A percentile compares a stretch with the other conserved stretches of the same genome.
phyloP scores from a whole-genome alignment of 768 basidiomycete genomes.

The Leccinum disarticulatum region DNA sequence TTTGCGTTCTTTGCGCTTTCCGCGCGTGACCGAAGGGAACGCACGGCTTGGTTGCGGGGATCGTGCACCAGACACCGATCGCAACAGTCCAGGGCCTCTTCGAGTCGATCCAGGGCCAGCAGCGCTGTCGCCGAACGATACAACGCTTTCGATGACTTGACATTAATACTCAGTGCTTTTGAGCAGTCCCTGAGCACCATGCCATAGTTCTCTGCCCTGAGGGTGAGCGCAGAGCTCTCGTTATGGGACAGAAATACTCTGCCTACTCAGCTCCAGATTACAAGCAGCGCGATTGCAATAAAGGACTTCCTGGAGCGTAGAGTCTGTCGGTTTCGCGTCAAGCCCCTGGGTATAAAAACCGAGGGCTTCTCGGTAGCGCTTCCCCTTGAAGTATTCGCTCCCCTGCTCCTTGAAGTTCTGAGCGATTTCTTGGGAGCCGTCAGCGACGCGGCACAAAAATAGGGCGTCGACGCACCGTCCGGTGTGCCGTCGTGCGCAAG shows the following conservation, averaged over 20 bases:
- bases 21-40: constrained; percentile 47
- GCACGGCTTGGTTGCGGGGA: constrained; percentile 53
- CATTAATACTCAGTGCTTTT: constrained; percentile 60
- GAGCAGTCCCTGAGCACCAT: constrained; percentile 85
- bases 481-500: constrained; percentile 88
- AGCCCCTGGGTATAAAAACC: constrained; percentile 90
- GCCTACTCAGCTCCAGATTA: constrained; percentile 82
- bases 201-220: constrained; percentile 76
- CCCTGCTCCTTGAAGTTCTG: constrained; percentile 94
- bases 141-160: constrained; percentile 74
- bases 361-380: constrained; percentile 82
- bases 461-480: constrained; percentile 66
- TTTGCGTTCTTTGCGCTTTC: constrained; percentile 46
- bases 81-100: constrained; percentile 86
- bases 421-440: constrained; percentile 65
- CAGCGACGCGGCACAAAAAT: neutral
- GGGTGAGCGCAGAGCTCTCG: neutral
- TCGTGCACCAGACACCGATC: constrained; percentile 63
- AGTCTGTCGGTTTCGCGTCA: constrained; percentile 76
- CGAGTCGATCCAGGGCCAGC: constrained; percentile 65
- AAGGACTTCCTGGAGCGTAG: constrained; percentile 58
- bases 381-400: constrained; percentile 90
- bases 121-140: constrained; percentile 85
- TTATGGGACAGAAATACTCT: neutral
- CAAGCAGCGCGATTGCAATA: constrained; percentile 91